These are phyloP conservation scores for Lentinus brumalis DNA, from an alignment of 768 basidiomycete genomes.

Conservation along the genomic window DNA sequence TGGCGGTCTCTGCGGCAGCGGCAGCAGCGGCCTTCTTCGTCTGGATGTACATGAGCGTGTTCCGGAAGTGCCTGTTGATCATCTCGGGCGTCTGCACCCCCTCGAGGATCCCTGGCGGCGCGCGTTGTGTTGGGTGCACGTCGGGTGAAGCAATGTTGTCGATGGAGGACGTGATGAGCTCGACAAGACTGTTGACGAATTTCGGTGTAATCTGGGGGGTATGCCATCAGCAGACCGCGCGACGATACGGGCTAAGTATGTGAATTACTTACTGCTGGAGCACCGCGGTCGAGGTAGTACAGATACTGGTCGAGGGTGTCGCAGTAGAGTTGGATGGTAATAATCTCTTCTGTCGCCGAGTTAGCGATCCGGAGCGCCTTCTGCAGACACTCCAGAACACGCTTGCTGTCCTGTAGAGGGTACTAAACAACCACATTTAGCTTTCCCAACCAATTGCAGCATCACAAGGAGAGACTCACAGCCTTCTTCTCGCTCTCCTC, in stretches of 20 bases:
- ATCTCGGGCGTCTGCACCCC: constrained; percentile 92
- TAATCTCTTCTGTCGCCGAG: constrained; percentile 94
- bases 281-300: constrained; percentile 93
- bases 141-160: constrained; percentile 88
- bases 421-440: constrained; percentile 45
- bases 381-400: constrained; percentile 96
- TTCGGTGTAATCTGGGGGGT: constrained; percentile 79
- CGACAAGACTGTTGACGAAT: constrained; percentile 95
- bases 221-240: not conserved
- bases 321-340: constrained; percentile 94
- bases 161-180: constrained; percentile 92
- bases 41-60: constrained; percentile 84
- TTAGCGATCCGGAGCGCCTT: constrained; percentile 96
- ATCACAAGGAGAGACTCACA: constrained; percentile 21
- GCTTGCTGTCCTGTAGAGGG: constrained; percentile 93
- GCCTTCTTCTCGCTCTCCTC: constrained; percentile 43
- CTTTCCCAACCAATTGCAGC: not conserved
- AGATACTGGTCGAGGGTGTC: constrained; percentile 96
- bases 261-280: constrained; percentile 72
- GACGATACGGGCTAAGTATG: not conserved
- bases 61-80: constrained; percentile 92
- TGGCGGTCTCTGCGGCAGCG: constrained; percentile 35
- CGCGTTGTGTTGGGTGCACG: constrained; percentile 85
- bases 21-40: constrained; percentile 67
- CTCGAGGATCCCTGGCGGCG: constrained; percentile 87